Base-by-base conservation (phyloP, 371 early-diverging fungal species). In the Mortierella sp. region DNA sequence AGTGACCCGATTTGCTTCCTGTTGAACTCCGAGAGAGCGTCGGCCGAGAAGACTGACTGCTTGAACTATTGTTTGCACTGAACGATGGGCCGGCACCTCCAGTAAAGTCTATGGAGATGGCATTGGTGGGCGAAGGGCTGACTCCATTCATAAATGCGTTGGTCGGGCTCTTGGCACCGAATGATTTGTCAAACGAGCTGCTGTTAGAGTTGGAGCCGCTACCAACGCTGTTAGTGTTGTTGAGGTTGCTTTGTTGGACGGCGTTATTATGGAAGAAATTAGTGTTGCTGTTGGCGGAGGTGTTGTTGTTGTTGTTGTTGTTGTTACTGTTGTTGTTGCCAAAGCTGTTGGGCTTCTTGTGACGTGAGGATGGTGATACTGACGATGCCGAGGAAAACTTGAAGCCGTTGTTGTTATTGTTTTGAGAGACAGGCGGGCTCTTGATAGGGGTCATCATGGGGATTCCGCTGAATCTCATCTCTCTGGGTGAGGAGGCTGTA, bases 401-500 rank as follows among this genome's bases (percentile, higher is more conserved):
- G 74, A 77, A 80, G 68, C 47, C 54, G 70, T 45, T 75, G 44
- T 57, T 55, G 44, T 55, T 55, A 24, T 65, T 65, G 73, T 54
- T 78, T 21, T 80, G 86, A 2, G 86, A 82, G 47, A 28, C 48
- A n/a, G 86, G 78, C n/a, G 86, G 86, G 31, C 75, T 82, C 54
- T 85, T 82, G 73, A 85, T 85, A 19, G 86, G 86, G 0, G 86
- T 85, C 86, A 85, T 85, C 55, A 76, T 82, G 34, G 86, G 86
- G 38, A 85, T 85, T 42, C 86, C 86, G 55, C 75, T 73, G 47
- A 85, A 85, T 45, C 86, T 73, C 80, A 82, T 80, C 73, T 85
- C 86, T n/a, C 86, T 70, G 19, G 86, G 86, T 11, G 86, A 85
- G 14, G 86, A 85, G 28, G 86, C 86, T 11, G 70, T 58, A 24